Evolutionary conservation across 805 yeast species (phyloP), one percentile per base, ranked within the genome.

Genomic region (Myxozyma sirexii): DNA sequence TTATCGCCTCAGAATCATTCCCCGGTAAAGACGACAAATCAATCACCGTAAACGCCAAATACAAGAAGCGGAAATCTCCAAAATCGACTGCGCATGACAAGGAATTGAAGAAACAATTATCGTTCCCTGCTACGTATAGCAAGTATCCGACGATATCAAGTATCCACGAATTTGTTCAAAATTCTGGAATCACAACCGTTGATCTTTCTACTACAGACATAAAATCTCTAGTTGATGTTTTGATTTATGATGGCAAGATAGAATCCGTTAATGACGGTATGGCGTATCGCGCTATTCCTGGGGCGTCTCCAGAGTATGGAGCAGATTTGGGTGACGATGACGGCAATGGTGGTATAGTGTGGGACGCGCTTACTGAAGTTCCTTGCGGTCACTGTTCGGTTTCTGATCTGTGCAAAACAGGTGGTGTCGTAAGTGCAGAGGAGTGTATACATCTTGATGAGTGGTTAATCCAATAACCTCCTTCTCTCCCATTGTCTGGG

Each of bases 161-260:
- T 55, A 88, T 94, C 42, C 81, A 84, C 71, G 84, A 84, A 24
- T 93, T 91, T 70, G 90, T 94, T 38, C 76, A 80, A 12, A 75
- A 80, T 17, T 82, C 88, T 39, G 87, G 87, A 54, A 86, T 94
- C 59, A 87, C 97, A 8, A 83, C 87, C 38, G 92, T 90, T 21
- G 97, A 92, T 54, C 79, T 94, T 60, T 83, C 84, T 2, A 77
- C 82, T 21, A 78, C 82, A 38, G 96, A 94, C 71, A 85, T 94
- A 49, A 79, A 91, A 58, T 79, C 96, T 0, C 76, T 94, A 23
- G 90, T 97, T 72, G 96, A 91, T 64, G 97, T 94, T 15, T 76
- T 94, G 47, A 84, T 87, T 0, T 90, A 80, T 72, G 99, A 94
- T 69, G 97, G 91, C 68, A 88, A 86, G 72, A 71, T 94, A 52